Percentiles rank a stretch among this genome's conserved stretches.
These are phyloP conservation scores for Lepiota brunneoincarnata DNA, from an alignment of 768 basidiomycete species.

Conservation along the genomic window DNA sequence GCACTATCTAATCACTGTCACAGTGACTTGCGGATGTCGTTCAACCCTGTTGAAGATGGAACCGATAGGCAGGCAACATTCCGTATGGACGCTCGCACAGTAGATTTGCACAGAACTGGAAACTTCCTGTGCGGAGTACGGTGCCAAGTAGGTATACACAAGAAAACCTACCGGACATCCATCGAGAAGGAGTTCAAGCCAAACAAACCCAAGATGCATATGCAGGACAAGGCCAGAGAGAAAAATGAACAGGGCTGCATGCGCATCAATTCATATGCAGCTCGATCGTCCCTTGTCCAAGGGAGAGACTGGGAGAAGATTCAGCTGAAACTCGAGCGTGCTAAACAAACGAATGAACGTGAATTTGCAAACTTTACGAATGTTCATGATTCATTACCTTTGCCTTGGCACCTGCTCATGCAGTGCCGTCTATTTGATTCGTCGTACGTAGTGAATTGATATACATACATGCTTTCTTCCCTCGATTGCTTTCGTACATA, in stretches of 20 bases:
- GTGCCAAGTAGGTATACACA: slow-evolving; percentile 63
- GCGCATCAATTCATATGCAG: slow-evolving; percentile 91
- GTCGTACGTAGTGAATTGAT: too few species aligned
- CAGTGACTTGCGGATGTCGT: slow-evolving; percentile 78
- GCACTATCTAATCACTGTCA: slow-evolving; percentile 20
- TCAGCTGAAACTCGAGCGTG: slow-evolving; percentile 80
- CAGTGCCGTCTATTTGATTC: too few species aligned
- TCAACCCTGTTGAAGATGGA: slow-evolving; percentile 79
- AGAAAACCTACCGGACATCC: slow-evolving; percentile 65
- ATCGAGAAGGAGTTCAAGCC: slow-evolving; percentile 91
- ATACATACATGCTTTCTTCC: too few species aligned
- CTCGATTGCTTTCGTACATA: too few species aligned
- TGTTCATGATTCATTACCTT: too few species aligned
- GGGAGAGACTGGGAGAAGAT: slow-evolving; percentile 94
- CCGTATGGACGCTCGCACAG: slow-evolving; percentile 71
- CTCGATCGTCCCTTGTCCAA: slow-evolving; percentile 86
- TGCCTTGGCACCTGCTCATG: too few species aligned
- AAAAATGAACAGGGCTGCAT: slow-evolving; percentile 93
- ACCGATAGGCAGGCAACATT: slow-evolving; percentile 77
- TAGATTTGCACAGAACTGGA: slow-evolving; percentile 80
- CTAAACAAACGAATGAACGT: slow-evolving; percentile 86
- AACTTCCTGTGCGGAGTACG: slow-evolving; percentile 55
- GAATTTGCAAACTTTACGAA: slow-evolving; percentile 90
- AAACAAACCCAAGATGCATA: slow-evolving; percentile 86
- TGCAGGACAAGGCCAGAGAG: slow-evolving; percentile 85